Percentiles rank a stretch among this genome's conserved stretches.
Conservation (phyloP, 2,329 filamentous ascomycete genomes). For the Phyllosticta paracitricarpa region DNA sequence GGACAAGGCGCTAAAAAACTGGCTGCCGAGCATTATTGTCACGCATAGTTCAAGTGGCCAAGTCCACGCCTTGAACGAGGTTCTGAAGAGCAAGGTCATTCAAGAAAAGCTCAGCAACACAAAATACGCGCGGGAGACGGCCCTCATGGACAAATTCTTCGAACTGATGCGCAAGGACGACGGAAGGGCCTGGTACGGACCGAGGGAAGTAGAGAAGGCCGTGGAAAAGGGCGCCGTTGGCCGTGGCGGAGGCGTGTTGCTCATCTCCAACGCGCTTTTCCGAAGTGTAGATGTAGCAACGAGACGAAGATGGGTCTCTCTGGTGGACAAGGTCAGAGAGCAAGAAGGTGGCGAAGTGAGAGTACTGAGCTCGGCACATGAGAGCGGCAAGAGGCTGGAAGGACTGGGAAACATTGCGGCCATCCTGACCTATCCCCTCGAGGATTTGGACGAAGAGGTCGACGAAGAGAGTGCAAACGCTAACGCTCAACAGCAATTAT, state of each 20-base stretch:
- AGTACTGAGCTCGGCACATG: constrained; percentile 86
- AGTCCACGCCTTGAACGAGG: constrained; percentile 77
- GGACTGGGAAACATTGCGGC: constrained; percentile 81
- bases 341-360: constrained; percentile 74
- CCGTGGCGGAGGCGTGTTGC: constrained; percentile 68
- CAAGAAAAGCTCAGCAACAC: constrained; percentile 70
- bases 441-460: constrained; percentile 66
- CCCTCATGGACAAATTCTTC: constrained; percentile 75
- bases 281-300: constrained; percentile 68
- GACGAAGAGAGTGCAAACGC: constrained; percentile 25
- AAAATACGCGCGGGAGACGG: constrained; percentile 76
- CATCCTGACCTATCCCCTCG: constrained; percentile 78
- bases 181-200: constrained; percentile 82
- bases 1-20: constrained; percentile 59
- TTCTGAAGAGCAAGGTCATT: constrained; percentile 73
- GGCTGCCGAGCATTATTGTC: constrained; percentile 55
- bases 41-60: constrained; percentile 81
- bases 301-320: constrained; percentile 67
- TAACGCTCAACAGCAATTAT: not conserved
- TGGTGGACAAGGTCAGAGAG: constrained; percentile 81
- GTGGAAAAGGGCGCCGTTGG: constrained; percentile 83
- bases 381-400: constrained; percentile 79
- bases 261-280: constrained; percentile 84
- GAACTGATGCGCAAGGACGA: constrained; percentile 72
- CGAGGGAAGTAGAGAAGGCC: constrained; percentile 68